Conservation (phyloP, 2,329 filamentous ascomycete genomes). For the Fusarium floridanum region DNA sequence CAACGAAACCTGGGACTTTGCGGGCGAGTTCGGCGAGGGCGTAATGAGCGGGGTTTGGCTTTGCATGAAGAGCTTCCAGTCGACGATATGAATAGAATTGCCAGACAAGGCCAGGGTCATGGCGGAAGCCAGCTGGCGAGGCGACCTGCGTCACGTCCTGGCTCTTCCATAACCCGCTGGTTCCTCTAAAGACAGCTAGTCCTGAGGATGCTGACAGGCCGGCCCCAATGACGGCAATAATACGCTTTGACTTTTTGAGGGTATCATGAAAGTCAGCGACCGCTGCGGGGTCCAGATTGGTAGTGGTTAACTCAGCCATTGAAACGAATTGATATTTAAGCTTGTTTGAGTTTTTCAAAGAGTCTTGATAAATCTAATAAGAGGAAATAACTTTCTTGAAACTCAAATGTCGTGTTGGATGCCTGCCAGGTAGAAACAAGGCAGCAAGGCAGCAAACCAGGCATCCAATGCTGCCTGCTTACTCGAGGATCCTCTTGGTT, state of each 20-base stretch:
- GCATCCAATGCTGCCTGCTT: background rate
- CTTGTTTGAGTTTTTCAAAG: background rate
- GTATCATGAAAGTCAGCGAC: background rate
- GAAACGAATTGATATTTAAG: background rate
- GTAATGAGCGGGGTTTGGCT: background rate
- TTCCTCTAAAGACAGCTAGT: background rate
- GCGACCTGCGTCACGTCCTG: background rate
- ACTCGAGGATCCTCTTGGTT: background rate
- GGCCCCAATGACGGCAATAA: background rate
- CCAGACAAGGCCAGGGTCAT: background rate
- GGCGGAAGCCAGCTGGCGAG: background rate
- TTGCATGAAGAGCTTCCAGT: background rate
- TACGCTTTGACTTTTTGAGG: background rate
- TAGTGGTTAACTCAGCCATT: background rate
- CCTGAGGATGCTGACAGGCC: background rate
- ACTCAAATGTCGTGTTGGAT: background rate
- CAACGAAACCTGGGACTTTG: background rate
- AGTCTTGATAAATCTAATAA: background rate
- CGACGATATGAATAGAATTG: slow-evolving; percentile 1
- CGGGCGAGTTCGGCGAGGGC: background rate
- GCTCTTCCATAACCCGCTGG: background rate
- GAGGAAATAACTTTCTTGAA: background rate
- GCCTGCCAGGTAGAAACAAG: background rate
- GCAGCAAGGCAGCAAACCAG: background rate
- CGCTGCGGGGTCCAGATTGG: background rate